A percentile compares a stretch with the other conserved stretches of the same genome.
These are phyloP conservation scores for Penicillium waksmanii DNA, from an alignment of 495 filamentous ascomycete species.

Conservation along the genomic window DNA sequence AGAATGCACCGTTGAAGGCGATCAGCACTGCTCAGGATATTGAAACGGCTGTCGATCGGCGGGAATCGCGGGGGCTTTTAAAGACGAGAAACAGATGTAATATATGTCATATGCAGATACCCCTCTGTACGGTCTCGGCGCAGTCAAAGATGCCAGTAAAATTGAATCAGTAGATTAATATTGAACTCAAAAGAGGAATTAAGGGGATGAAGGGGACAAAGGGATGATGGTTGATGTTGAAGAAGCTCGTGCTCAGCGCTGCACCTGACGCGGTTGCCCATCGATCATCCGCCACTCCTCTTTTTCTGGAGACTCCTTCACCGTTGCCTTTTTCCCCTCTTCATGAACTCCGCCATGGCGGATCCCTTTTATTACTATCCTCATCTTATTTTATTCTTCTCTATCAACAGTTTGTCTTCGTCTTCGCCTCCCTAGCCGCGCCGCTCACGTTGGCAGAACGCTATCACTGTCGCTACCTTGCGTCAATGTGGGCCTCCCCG, in stretches of 20 bases:
- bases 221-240: neutral
- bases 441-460: neutral
- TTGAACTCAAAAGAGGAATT: neutral
- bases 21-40: neutral
- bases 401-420: neutral
- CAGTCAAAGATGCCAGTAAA: neutral
- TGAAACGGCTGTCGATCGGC: conserved; percentile 6
- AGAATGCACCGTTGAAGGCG: neutral
- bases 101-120: neutral
- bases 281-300: conserved; percentile 10
- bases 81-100: neutral
- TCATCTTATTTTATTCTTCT: neutral
- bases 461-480: neutral
- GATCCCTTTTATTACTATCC: neutral
- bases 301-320: neutral
- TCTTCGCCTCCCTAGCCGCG: neutral
- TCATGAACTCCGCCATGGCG: neutral
- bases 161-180: neutral
- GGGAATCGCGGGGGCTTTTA: conserved; percentile 16
- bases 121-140: neutral
- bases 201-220: neutral
- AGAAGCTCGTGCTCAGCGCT: too few relatives aligned
- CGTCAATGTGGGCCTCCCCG: conserved; percentile 6
- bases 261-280: conserved; percentile 17
- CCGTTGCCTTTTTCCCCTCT: neutral